Conservation (phyloP, 371 early-diverging fungal species). For the Saksenaea vasiformis region DNA sequence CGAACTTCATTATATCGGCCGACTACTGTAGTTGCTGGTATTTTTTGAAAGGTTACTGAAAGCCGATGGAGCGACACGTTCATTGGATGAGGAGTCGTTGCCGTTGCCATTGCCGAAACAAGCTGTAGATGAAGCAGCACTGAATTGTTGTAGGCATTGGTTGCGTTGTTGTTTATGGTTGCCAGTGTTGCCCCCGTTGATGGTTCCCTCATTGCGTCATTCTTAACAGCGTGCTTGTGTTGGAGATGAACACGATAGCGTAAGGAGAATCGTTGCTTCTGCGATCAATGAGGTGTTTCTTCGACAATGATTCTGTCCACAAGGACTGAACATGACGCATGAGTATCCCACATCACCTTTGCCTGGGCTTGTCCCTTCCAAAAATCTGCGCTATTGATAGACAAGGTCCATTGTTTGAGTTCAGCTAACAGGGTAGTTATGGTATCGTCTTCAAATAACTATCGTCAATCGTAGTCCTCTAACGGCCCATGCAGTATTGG, state of each 20-base stretch:
- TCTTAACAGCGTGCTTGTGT: too few relatives aligned
- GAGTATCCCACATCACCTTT: constrained; percentile 1
- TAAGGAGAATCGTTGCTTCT: too few relatives aligned
- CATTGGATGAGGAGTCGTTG: constrained; percentile 3
- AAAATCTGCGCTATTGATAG: constrained; percentile 1
- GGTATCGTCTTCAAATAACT: not conserved
- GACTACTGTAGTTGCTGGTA: too few relatives aligned
- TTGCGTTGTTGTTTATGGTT: too few relatives aligned
- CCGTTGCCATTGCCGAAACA: constrained; percentile 7
- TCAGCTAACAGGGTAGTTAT: not conserved
- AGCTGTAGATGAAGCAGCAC: not conserved
- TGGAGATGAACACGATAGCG: too few relatives aligned
- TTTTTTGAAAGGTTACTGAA: not conserved
- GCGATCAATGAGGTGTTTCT: constrained; percentile 1
- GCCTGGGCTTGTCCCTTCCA: constrained; percentile 3
- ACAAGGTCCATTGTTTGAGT: constrained; percentile 6
- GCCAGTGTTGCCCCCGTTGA: too few relatives aligned
- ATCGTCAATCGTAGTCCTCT: constrained; percentile 1
- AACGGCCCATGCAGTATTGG: constrained; percentile 1
- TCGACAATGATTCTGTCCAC: constrained; percentile 5
- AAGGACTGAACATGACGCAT: constrained; percentile 5
- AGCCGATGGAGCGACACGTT: not conserved
- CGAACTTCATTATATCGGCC: too few relatives aligned
- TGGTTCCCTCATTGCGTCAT: too few relatives aligned
- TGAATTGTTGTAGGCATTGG: too few relatives aligned